A percentile compares a stretch with the other conserved stretches of the same genome.
phyloP scores from a whole-genome alignment of 78 protist species.

The Capsaspora owczarzaki region DNA sequence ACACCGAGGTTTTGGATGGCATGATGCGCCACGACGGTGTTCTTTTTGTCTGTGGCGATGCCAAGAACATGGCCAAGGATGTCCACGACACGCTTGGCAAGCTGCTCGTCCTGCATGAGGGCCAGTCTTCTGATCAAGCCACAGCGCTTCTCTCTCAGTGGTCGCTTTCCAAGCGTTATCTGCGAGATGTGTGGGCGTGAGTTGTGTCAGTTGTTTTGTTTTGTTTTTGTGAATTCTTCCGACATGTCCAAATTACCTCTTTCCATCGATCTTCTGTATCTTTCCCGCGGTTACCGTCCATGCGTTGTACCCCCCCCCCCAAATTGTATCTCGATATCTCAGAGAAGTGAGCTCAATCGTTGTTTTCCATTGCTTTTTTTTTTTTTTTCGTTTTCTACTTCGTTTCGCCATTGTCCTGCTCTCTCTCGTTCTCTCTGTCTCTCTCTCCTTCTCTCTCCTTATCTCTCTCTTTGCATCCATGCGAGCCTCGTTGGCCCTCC shows the following conservation, averaged over 20 bases:
- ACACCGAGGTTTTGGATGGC: not conserved
- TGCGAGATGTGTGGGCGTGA: conserved; percentile 54
- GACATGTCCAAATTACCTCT: too few relatives aligned
- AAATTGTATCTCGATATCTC: not conserved
- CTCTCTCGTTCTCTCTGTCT: too few relatives aligned
- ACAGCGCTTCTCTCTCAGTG: conserved; percentile 29
- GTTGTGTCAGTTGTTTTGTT: conserved; percentile 44
- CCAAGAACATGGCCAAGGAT: conserved; percentile 57
- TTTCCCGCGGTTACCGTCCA: conserved; percentile 14
- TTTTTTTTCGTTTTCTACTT: too few relatives aligned
- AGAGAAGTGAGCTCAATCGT: too few relatives aligned
- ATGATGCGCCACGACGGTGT: conserved; percentile 23
- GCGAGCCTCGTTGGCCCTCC: not conserved
- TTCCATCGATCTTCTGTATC: conserved; percentile 18
- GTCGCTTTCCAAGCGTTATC: conserved; percentile 22
- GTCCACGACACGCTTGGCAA: conserved; percentile 43
- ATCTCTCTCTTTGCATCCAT: not conserved
- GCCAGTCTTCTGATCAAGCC: conserved; percentile 13
- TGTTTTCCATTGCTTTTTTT: too few relatives aligned
- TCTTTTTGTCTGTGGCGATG: conserved; percentile 69
- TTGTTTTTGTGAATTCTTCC: too few relatives aligned
- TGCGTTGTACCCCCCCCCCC: not conserved
- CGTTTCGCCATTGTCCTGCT: too few relatives aligned
- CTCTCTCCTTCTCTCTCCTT: not conserved
- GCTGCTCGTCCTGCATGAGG: conserved; percentile 14